Conservation (phyloP, 2,329 filamentous ascomycete species). For the Aureobasidium mangrovei region DNA sequence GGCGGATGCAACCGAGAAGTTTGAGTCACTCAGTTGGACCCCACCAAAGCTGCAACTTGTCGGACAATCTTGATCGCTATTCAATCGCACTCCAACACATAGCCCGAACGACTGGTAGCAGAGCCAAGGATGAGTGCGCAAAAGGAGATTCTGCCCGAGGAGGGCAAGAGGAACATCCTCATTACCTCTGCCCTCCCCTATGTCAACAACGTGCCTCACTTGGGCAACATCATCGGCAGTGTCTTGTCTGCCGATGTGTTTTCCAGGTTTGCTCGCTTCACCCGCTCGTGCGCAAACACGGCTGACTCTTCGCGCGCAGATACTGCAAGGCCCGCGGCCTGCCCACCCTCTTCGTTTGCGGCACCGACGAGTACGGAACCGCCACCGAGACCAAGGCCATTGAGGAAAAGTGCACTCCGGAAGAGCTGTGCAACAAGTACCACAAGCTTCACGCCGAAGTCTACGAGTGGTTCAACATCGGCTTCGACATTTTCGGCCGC, state of each 20-base stretch:
- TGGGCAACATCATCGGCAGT: conserved; percentile 81
- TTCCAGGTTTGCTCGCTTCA: conserved; percentile 20
- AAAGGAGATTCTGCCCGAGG: conserved; percentile 39
- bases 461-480: conserved; percentile 94
- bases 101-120: background rate
- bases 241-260: conserved; percentile 85
- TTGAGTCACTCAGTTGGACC: conserved; percentile 8
- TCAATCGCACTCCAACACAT: background rate
- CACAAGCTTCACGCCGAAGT: conserved; percentile 81
- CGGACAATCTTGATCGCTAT: background rate
- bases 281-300: background rate
- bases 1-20: conserved; percentile 2
- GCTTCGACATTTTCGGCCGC: conserved; percentile 89
- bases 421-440: conserved; percentile 86
- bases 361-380: conserved; percentile 90
- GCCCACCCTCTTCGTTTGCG: conserved; percentile 77
- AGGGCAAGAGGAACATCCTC: conserved; percentile 70
- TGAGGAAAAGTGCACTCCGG: conserved; percentile 73
- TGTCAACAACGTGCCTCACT: conserved; percentile 64
- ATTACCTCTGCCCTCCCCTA: conserved; percentile 90
- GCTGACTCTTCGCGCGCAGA: conserved; percentile 31
- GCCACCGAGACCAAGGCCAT: conserved; percentile 93
- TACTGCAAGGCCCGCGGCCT: conserved; percentile 73
- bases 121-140: conserved; percentile 17
- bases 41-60: conserved; percentile 3